These are phyloP conservation scores for Irpex rosettiformis DNA, from an alignment of 1,284 basidiomycete species.

Conservation along the genomic window DNA sequence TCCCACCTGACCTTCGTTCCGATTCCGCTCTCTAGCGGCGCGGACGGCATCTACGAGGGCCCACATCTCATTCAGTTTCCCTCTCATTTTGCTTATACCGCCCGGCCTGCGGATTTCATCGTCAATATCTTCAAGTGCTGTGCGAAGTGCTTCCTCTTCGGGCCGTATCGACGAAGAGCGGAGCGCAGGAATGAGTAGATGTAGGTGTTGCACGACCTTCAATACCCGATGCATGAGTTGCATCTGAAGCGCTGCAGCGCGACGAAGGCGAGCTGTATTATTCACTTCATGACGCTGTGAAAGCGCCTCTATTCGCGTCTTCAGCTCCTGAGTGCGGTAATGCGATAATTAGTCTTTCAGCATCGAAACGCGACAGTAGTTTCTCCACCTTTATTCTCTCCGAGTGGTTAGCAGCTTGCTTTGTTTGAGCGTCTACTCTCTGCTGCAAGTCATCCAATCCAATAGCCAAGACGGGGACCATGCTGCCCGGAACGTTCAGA, in stretches of 20 bases:
- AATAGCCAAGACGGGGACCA: slow-evolving; percentile 79
- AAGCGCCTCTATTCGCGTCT: slow-evolving; percentile 60
- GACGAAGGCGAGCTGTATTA: slow-evolving; percentile 67
- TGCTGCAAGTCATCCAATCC: slow-evolving; percentile 83
- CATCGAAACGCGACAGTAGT: not conserved
- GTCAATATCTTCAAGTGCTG: slow-evolving; percentile 71
- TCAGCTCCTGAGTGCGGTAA: slow-evolving; percentile 52
- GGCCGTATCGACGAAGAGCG: slow-evolving; percentile 77
- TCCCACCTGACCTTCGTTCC: slow-evolving; percentile 46
- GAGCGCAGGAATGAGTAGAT: slow-evolving; percentile 75
- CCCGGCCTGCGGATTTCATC: slow-evolving; percentile 62
- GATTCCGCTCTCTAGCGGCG: slow-evolving; percentile 54
- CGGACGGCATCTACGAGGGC: slow-evolving; percentile 78
- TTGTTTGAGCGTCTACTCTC: slow-evolving; percentile 76
- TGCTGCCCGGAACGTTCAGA: slow-evolving; percentile 37
- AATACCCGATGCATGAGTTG: slow-evolving; percentile 77
- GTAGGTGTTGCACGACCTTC: slow-evolving; percentile 71
- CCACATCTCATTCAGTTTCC: slow-evolving; percentile 83
- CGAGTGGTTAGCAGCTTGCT: slow-evolving; percentile 67
- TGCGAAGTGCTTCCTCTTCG: slow-evolving; percentile 75
- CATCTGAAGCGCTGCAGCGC: slow-evolving; percentile 64
- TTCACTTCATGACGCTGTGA: slow-evolving; percentile 65
- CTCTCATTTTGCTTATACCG: slow-evolving; percentile 62
- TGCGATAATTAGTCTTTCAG: not conserved
- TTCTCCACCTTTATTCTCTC: slow-evolving; percentile 57